phyloP scores from a whole-genome alignment of 2,329 filamentous ascomycete species.

The Fusarium longipes region DNA sequence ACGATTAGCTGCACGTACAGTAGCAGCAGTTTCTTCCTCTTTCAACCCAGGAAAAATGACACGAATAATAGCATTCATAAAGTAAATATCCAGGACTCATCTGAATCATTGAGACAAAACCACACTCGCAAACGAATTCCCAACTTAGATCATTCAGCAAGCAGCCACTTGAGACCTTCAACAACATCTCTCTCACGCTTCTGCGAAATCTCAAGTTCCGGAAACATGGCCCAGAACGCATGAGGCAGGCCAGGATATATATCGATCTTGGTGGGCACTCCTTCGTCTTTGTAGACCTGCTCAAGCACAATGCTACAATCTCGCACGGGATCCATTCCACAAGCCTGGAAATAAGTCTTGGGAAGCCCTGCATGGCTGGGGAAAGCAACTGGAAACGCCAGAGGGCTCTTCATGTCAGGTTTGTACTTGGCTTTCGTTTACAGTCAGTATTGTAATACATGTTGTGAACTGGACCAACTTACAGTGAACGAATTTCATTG shows the following conservation, averaged over 20 bases:
- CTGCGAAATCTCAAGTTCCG: conserved; percentile 34
- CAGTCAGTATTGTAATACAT: neutral
- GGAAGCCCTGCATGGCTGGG: conserved; percentile 39
- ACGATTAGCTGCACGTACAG: too few relatives aligned
- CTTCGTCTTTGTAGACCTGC: conserved; percentile 46
- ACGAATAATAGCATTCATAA: neutral
- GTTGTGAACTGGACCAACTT: neutral
- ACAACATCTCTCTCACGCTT: conserved; percentile 40
- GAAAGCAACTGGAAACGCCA: conserved; percentile 44
- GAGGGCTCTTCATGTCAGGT: conserved; percentile 38
- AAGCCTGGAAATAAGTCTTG: conserved; percentile 50
- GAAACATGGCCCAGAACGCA: conserved; percentile 47
- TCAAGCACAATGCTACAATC: conserved; percentile 48
- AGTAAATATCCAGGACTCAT: too few relatives aligned
- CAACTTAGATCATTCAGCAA: conserved; percentile 1
- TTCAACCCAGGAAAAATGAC: too few relatives aligned
- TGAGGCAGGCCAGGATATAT: conserved; percentile 49
- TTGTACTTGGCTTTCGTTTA: conserved; percentile 42
- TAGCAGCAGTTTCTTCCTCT: too few relatives aligned
- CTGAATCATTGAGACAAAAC: neutral
- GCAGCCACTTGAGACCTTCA: conserved; percentile 44
- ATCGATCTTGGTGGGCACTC: conserved; percentile 45
- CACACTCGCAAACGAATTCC: neutral
- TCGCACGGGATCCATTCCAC: conserved; percentile 47
- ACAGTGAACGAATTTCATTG: conserved; percentile 44